Conservation (phyloP, 2,329 filamentous ascomycete genomes). For the Didymella pomorum region DNA sequence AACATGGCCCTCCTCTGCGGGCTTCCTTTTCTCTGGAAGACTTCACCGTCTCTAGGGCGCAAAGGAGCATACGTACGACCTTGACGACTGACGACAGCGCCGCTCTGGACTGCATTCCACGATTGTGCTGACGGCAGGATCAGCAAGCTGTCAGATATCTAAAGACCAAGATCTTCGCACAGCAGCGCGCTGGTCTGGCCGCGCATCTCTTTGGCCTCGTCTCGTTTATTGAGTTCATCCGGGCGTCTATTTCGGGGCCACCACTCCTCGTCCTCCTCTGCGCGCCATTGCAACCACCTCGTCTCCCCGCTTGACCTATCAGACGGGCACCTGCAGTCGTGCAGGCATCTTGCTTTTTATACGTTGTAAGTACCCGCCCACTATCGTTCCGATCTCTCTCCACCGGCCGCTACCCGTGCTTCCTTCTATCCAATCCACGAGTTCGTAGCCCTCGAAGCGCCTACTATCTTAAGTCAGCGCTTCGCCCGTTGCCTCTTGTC, state of each 20-base stretch:
- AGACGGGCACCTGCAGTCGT: conserved; percentile 41
- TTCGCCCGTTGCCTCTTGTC: conserved; percentile 46
- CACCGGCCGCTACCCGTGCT: conserved; percentile 41
- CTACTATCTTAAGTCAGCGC: conserved; percentile 52
- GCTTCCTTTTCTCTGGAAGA: conserved; percentile 23
- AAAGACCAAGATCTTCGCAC: conserved; percentile 36
- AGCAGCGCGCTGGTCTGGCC: conserved; percentile 44
- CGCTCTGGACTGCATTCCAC: conserved; percentile 15
- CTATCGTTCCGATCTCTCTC: conserved; percentile 46
- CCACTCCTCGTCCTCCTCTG: conserved; percentile 37
- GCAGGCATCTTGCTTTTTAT: conserved; percentile 43
- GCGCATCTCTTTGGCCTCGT: conserved; percentile 40
- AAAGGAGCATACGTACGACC: conserved; percentile 29
- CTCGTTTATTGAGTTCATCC: conserved; percentile 47
- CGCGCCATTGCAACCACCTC: conserved; percentile 43
- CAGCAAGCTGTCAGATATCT: conserved; percentile 38
- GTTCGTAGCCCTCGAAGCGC: conserved; percentile 47
- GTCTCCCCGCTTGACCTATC: conserved; percentile 47
- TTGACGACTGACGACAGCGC: conserved; percentile 26
- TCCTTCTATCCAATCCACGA: conserved; percentile 41
- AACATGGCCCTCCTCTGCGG: conserved; percentile 25
- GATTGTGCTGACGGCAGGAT: conserved; percentile 34
- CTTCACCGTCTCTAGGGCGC: conserved; percentile 26
- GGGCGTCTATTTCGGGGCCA: conserved; percentile 53
- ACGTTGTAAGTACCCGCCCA: conserved; percentile 52